A percentile compares a stretch with the other conserved stretches of the same genome.
phyloP scores from a whole-genome alignment of 805 yeast species.

The Kuraishia borneana region DNA sequence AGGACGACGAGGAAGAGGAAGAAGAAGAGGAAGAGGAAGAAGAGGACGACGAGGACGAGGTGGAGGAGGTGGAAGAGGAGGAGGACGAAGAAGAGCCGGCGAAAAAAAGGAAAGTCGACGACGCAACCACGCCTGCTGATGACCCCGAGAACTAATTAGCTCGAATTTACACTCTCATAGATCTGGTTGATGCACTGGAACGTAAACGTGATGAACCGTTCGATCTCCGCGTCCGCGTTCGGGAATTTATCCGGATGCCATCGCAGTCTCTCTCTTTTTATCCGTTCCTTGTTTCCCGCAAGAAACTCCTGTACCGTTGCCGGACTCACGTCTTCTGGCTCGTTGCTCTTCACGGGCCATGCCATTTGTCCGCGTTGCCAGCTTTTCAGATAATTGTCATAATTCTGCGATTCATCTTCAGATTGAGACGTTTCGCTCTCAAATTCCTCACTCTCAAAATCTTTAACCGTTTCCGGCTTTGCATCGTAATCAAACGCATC shows the following conservation, averaged over 20 bases:
- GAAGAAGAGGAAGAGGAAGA: slow-evolving; percentile 50
- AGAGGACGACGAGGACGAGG: slow-evolving; percentile 42
- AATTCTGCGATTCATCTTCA: slow-evolving; percentile 6
- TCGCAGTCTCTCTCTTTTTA: slow-evolving; percentile 40
- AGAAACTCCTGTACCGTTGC: slow-evolving; percentile 9
- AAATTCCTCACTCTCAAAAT: slow-evolving; percentile 4
- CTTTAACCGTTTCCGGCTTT: background rate
- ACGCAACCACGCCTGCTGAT: slow-evolving; percentile 26
- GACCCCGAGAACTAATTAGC: slow-evolving; percentile 6
- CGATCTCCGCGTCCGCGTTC: slow-evolving; percentile 2
- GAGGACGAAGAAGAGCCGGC: slow-evolving; percentile 29
- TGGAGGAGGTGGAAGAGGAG: slow-evolving; percentile 30
- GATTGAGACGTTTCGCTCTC: slow-evolving; percentile 3
- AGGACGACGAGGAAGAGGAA: slow-evolving; percentile 47
- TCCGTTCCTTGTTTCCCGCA: slow-evolving; percentile 5
- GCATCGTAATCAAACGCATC: slow-evolving; percentile 4
- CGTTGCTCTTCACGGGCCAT: slow-evolving; percentile 19
- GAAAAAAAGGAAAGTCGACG: slow-evolving; percentile 28
- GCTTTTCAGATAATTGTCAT: slow-evolving; percentile 12
- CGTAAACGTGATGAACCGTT: slow-evolving; percentile 19
- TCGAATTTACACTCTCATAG: slow-evolving; percentile 10
- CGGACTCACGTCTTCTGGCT: slow-evolving; percentile 15
- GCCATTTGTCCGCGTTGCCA: slow-evolving; percentile 16
- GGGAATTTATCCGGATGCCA: slow-evolving; percentile 66
- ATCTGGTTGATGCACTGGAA: slow-evolving; percentile 31